These are phyloP conservation scores for Sporisorium graminicola DNA, from an alignment of 1,284 basidiomycete genomes.

Conservation along the genomic window DNA sequence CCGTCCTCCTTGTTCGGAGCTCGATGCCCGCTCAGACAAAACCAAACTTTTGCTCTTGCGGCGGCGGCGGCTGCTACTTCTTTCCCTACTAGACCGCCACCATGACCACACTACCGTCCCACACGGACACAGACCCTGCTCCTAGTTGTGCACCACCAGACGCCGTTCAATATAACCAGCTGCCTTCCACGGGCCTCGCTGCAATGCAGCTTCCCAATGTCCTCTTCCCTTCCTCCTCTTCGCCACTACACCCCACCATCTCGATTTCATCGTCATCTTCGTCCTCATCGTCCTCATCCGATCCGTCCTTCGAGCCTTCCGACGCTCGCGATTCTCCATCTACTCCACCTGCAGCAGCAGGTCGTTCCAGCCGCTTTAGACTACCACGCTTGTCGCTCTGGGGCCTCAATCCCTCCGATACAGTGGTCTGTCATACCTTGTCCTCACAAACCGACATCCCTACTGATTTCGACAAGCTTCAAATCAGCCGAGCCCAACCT, in stretches of 20 bases:
- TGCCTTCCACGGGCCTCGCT: background rate
- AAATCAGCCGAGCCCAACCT: constrained; percentile 2
- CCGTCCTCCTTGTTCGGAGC: background rate
- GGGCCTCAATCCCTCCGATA: constrained; percentile 25
- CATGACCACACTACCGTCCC: constrained; percentile 11
- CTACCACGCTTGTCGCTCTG: constrained; percentile 41
- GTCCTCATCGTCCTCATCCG: constrained; percentile 28
- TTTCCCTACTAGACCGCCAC: background rate
- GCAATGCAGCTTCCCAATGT: background rate
- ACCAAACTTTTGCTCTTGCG: background rate
- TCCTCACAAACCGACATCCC: constrained; percentile 7
- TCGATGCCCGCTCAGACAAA: constrained; percentile 11
- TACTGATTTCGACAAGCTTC: constrained; percentile 15
- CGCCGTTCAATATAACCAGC: constrained; percentile 20
- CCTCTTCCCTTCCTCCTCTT: constrained; percentile 12
- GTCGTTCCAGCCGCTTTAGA: constrained; percentile 14
- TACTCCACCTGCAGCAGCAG: constrained; percentile 15
- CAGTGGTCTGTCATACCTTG: constrained; percentile 9
- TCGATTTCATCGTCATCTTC: constrained; percentile 7
- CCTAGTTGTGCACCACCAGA: background rate
- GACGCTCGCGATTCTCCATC: constrained; percentile 7
- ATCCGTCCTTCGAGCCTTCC: constrained; percentile 10
- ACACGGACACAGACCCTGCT: background rate
- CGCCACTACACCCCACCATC: constrained; percentile 7
- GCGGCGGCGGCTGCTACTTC: too few relatives aligned